Evolutionary conservation across 768 basidiomycete species (phyloP).

Genomic region (Mycena maculata): DNA sequence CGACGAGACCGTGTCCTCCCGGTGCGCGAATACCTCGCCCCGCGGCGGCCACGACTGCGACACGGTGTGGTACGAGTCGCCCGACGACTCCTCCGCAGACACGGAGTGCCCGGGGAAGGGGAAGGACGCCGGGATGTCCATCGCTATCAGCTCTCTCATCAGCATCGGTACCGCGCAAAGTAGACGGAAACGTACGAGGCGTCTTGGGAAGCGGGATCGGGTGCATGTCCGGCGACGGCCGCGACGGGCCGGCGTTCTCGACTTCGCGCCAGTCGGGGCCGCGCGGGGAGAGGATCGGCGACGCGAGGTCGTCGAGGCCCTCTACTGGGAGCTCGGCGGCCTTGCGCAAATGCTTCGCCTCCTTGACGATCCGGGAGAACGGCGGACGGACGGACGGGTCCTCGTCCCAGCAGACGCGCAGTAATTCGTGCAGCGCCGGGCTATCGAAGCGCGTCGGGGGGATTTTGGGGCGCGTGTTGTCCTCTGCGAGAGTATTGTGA

Average conservation of each 20-base stretch:
- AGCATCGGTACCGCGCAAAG: not conserved
- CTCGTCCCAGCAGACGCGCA: conserved; percentile 67
- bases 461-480: conserved; percentile 62
- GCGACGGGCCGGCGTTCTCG: conserved; percentile 11
- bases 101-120: conserved; percentile 1
- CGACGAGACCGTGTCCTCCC: conserved; percentile 50
- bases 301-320: conserved; percentile 42
- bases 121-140: conserved; percentile 24
- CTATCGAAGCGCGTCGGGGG: conserved; percentile 51
- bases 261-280: conserved; percentile 28
- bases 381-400: conserved; percentile 62
- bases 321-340: conserved; percentile 43
- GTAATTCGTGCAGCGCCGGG: conserved; percentile 53
- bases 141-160: conserved; percentile 6
- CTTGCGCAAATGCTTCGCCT: conserved; percentile 58
- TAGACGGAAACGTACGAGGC: conserved; percentile 36
- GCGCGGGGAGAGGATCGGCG: conserved; percentile 37
- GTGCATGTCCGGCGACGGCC: conserved; percentile 54
- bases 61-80: conserved; percentile 41
- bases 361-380: conserved; percentile 61
- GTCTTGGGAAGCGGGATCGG: conserved; percentile 45
- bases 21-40: conserved; percentile 34
- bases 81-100: conserved; percentile 30
- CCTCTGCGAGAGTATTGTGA: conserved; percentile 47
- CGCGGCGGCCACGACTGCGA: conserved; percentile 28